phyloP scores from a whole-genome alignment of 2,329 filamentous ascomycete genomes.

The Aureobasidium leucospermi region DNA sequence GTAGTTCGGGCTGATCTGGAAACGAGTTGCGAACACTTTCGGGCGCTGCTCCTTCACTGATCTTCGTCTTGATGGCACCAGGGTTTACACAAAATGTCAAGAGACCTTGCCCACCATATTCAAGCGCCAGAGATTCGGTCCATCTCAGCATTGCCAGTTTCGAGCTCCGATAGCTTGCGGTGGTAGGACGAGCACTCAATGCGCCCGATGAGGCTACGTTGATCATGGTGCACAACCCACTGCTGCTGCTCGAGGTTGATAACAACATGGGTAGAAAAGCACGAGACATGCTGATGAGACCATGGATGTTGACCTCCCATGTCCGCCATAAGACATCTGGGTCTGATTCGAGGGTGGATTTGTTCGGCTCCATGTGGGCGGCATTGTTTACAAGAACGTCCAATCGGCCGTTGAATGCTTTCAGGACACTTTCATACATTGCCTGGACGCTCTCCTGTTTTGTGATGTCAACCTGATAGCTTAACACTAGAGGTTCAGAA shows the following conservation, averaged over 20 bases:
- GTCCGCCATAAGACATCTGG: slow-evolving; percentile 39
- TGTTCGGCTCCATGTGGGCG: slow-evolving; percentile 27
- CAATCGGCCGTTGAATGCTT: slow-evolving; percentile 27
- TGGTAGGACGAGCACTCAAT: slow-evolving; percentile 25
- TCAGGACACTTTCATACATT: slow-evolving; percentile 28
- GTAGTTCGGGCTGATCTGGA: slow-evolving; percentile 25
- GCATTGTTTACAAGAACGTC: slow-evolving; percentile 46
- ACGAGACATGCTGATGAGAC: slow-evolving; percentile 27
- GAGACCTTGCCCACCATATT: slow-evolving; percentile 38
- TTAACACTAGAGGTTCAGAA: slow-evolving; percentile 34
- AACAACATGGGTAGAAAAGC: slow-evolving; percentile 43
- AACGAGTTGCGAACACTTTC: slow-evolving; percentile 19
- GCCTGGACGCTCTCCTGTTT: slow-evolving; percentile 29
- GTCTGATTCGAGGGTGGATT: slow-evolving; percentile 22
- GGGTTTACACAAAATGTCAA: slow-evolving; percentile 39
- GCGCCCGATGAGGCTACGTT: slow-evolving; percentile 35
- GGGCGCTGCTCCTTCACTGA: slow-evolving; percentile 31
- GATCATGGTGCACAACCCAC: slow-evolving; percentile 35
- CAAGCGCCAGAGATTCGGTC: slow-evolving; percentile 37
- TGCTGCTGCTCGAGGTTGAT: slow-evolving; percentile 20
- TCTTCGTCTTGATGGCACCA: slow-evolving; percentile 39
- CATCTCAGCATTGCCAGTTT: slow-evolving; percentile 41
- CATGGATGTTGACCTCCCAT: slow-evolving; percentile 46
- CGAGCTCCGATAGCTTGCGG: slow-evolving; percentile 39
- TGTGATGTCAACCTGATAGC: slow-evolving; percentile 38